These are phyloP conservation scores for Antarctomyces pellizariae DNA, from an alignment of 495 filamentous ascomycete genomes.

Conservation along the genomic window DNA sequence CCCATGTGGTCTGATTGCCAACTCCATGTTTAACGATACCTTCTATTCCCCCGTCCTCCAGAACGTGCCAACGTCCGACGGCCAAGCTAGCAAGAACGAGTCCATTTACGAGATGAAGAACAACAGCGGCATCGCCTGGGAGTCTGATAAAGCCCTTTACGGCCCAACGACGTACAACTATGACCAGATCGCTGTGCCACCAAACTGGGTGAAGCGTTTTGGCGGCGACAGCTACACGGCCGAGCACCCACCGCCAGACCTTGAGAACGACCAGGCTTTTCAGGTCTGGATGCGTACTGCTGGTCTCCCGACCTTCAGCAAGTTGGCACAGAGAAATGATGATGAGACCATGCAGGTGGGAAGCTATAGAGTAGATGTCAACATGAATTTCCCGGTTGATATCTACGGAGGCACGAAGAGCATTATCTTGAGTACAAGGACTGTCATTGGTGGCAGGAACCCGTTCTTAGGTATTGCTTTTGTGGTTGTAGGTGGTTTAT, in stretches of 20 bases:
- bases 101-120: conserved; percentile 45
- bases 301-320: conserved; percentile 86
- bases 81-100: conserved; percentile 7
- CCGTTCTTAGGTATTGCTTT: conserved; percentile 94
- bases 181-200: conserved; percentile 46
- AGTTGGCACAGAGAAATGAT: conserved; percentile 67
- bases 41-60: conserved; percentile 36
- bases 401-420: conserved; percentile 83
- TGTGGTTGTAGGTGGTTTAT: conserved; percentile 80
- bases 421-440: conserved; percentile 79
- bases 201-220: conserved; percentile 54
- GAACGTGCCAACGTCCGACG: conserved; percentile 14
- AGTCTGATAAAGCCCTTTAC: conserved; percentile 57
- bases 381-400: conserved; percentile 51
- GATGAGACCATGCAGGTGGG: conserved; percentile 38
- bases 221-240: conserved; percentile 35
- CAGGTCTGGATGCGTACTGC: conserved; percentile 99
- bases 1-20: conserved; percentile 88
- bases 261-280: conserved; percentile 55
- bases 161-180: conserved; percentile 37
- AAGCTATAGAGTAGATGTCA: conserved; percentile 50
- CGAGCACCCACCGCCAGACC: conserved; percentile 35
- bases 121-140: conserved; percentile 61
- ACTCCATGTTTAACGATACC: conserved; percentile 94
- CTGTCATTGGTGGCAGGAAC: conserved; percentile 85